Evolutionary conservation across 192 early-diverging fungal genomes (phyloP).

Genomic region (Coemansia sp.): DNA sequence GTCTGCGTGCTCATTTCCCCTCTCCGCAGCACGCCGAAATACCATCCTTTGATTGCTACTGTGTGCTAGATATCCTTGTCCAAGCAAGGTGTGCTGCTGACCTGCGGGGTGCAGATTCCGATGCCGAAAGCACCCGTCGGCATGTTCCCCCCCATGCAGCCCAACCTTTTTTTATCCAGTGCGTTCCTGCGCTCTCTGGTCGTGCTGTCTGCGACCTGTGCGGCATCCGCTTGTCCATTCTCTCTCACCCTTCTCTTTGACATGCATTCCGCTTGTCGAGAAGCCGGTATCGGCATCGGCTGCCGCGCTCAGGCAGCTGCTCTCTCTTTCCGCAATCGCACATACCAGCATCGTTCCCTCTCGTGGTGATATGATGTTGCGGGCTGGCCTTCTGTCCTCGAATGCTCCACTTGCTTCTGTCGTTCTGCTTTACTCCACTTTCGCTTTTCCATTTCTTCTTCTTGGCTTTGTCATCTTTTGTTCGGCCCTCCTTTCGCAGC

Average conservation of each 20-base stretch:
- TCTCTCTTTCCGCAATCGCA: slow-evolving; percentile 4
- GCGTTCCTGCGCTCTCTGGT: not conserved
- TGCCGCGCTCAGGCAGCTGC: not conserved
- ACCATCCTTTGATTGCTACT: not conserved
- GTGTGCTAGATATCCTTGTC: not conserved
- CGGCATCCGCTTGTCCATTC: slow-evolving; percentile 2
- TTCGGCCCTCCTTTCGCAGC: not conserved
- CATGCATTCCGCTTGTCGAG: slow-evolving; percentile 18
- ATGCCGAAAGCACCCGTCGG: not conserved
- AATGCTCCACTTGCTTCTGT: not conserved
- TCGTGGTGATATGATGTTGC: not conserved
- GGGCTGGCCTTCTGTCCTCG: not conserved
- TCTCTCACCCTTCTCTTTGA: slow-evolving; percentile 1
- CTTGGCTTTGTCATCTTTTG: not conserved
- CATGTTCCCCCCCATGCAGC: not conserved
- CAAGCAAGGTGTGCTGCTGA: not conserved
- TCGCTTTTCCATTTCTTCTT: not conserved
- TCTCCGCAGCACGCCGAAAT: not conserved
- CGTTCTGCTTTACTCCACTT: not conserved
- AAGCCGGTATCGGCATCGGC: slow-evolving; percentile 25
- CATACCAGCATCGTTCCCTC: not conserved
- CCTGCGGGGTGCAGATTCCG: not conserved
- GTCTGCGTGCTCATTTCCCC: not conserved
- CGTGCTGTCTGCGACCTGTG: not conserved
- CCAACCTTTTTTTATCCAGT: slow-evolving; percentile 7